phyloP scores from a whole-genome alignment of 1,284 basidiomycete species.

The Melanopsichium pennsylvanicum region DNA sequence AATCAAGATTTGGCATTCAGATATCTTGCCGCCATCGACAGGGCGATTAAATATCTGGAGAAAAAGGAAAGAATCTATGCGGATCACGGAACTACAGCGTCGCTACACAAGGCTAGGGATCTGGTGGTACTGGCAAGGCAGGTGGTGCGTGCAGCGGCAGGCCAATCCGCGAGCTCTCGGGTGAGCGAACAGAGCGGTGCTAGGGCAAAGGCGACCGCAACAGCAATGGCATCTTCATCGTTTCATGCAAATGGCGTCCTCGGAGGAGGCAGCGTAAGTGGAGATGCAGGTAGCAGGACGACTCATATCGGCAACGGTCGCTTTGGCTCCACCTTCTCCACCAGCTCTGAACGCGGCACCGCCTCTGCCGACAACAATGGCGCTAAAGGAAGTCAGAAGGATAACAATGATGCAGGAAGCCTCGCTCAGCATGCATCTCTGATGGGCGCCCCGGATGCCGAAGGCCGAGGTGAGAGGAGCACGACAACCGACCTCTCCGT shows the following conservation, averaged over 20 bases:
- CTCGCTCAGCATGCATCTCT: too few species aligned
- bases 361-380: constrained; percentile 8
- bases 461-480: constrained; percentile 6
- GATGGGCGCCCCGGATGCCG: background rate
- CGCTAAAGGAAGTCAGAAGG: background rate
- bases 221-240: background rate
- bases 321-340: constrained; percentile 27
- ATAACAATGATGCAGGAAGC: background rate
- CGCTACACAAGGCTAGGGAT: constrained; percentile 41
- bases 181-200: constrained; percentile 20
- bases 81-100: constrained; percentile 41
- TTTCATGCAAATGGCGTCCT: constrained; percentile 1
- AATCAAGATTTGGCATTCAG: constrained; percentile 39
- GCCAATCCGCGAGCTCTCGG: constrained; percentile 20
- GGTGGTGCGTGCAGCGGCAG: constrained; percentile 35
- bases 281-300: background rate
- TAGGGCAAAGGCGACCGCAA: constrained; percentile 1
- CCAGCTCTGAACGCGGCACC: constrained; percentile 34
- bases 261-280: background rate
- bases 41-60: constrained; percentile 45
- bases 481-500: constrained; percentile 12
- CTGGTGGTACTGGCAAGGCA: constrained; percentile 37
- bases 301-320: constrained; percentile 6
- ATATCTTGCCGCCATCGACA: constrained; percentile 36
- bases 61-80: constrained; percentile 40